phyloP scores from a whole-genome alignment of 495 filamentous ascomycete genomes.

The Penicillium odoratum region DNA sequence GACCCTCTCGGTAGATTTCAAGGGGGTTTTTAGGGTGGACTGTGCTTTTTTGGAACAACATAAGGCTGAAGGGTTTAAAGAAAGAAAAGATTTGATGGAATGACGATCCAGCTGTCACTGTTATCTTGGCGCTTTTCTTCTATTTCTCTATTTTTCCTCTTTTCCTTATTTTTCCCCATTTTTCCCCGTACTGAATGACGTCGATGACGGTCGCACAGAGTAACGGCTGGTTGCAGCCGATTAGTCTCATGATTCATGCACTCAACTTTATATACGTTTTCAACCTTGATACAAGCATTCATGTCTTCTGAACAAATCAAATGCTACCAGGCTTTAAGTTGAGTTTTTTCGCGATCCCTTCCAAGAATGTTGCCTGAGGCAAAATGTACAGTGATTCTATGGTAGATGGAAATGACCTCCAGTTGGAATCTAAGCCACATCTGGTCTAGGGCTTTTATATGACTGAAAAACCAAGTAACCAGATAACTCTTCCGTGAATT shows the following conservation, averaged over 20 bases:
- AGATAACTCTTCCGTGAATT: too few species aligned
- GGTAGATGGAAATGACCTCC: neutral
- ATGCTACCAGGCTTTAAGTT: neutral
- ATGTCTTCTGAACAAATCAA: neutral
- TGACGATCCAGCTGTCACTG: conserved; percentile 1
- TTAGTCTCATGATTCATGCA: neutral
- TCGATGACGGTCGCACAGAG: conserved; percentile 18
- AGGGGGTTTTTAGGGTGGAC: neutral
- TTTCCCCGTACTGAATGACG: conserved; percentile 17
- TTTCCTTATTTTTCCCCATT: neutral
- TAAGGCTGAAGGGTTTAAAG: conserved; percentile 1
- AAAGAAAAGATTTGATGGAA: conserved; percentile 3
- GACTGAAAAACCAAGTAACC: neutral
- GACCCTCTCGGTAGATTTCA: neutral
- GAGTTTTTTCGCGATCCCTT: conserved; percentile 12
- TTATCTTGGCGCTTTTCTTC: conserved; percentile 11
- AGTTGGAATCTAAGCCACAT: neutral
- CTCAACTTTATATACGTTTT: neutral
- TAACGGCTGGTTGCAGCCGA: conserved; percentile 6
- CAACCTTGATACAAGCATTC: neutral
- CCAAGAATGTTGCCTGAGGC: conserved; percentile 24
- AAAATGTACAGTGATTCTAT: neutral
- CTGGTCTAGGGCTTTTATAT: neutral
- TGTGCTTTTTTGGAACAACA: neutral
- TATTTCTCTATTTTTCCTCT: conserved; percentile 8